A percentile compares a stretch with the other conserved stretches of the same genome.
phyloP scores from a whole-genome alignment of 2,329 filamentous ascomycete genomes.

The Zymoseptoria ardabiliae region DNA sequence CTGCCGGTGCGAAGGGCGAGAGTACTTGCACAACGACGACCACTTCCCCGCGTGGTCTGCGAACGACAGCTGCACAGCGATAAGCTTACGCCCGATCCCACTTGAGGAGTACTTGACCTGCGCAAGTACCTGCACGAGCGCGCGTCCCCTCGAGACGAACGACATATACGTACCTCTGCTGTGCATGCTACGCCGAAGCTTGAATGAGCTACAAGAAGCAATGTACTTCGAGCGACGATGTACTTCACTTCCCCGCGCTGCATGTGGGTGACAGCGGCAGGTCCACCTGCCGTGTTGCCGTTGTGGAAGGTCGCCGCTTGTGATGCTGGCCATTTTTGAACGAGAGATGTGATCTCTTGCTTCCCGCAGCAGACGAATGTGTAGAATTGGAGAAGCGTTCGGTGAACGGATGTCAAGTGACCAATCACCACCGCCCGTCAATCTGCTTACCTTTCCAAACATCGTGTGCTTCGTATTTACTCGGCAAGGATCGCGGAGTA shows the following conservation, averaged over 20 bases:
- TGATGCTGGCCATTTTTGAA: background rate
- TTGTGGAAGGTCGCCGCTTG: background rate
- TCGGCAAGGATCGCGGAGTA: background rate
- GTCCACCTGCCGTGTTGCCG: background rate
- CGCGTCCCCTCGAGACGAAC: background rate
- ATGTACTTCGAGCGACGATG: background rate
- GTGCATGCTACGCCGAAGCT: background rate
- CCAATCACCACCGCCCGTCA: background rate
- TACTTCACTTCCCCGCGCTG: background rate
- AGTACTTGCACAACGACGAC: background rate
- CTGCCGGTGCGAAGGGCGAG: background rate
- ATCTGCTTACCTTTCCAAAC: background rate
- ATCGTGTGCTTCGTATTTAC: background rate
- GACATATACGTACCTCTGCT: background rate
- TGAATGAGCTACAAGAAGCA: background rate
- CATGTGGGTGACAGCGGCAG: background rate
- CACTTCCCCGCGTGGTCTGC: background rate
- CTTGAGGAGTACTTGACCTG: background rate
- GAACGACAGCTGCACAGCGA: background rate
- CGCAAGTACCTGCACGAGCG: background rate
- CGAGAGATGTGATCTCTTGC: background rate
- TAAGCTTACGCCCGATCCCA: background rate
- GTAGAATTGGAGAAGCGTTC: background rate
- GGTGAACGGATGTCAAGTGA: background rate
- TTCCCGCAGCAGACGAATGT: background rate